Evolutionary conservation across 345 rosid genomes (phyloP).

Genomic region (Ceriops zippeliana): DNA sequence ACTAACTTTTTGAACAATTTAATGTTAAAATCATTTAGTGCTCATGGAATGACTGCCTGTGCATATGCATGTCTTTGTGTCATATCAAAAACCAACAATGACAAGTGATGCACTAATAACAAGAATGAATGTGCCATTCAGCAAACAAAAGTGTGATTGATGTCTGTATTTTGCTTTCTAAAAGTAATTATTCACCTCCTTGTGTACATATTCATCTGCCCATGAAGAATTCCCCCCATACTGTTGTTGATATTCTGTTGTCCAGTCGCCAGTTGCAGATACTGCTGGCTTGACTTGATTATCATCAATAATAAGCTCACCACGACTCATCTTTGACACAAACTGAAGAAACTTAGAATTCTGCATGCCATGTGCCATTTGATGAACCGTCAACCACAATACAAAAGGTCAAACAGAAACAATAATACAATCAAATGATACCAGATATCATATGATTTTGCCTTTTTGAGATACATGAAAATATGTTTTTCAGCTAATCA

Average conservation of each 20-base stretch:
- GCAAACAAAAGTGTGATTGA: background rate
- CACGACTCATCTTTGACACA: conserved; percentile 98
- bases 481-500: background rate
- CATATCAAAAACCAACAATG: too few relatives aligned
- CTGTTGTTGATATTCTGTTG: conserved; percentile 84
- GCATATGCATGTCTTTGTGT: too few relatives aligned
- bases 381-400: background rate
- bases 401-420: background rate
- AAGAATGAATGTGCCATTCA: background rate
- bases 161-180: conserved; percentile 10
- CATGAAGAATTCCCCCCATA: conserved; percentile 63
- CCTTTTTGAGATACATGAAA: background rate
- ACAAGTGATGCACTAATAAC: background rate
- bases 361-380: conserved; percentile 43
- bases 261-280: conserved; percentile 70
- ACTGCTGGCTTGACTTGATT: conserved; percentile 76
- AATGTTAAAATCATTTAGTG: too few relatives aligned
- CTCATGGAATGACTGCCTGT: too few relatives aligned
- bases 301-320: conserved; percentile 93
- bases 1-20: too few relatives aligned
- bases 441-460: too few relatives aligned
- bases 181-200: conserved; percentile 38
- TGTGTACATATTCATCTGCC: conserved; percentile 79
- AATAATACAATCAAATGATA: background rate
- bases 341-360: conserved; percentile 98